Evolutionary conservation across 768 basidiomycete genomes (phyloP), one percentile per base, ranked within the genome.

Genomic region (Hortiboletus flavorubellus): DNA sequence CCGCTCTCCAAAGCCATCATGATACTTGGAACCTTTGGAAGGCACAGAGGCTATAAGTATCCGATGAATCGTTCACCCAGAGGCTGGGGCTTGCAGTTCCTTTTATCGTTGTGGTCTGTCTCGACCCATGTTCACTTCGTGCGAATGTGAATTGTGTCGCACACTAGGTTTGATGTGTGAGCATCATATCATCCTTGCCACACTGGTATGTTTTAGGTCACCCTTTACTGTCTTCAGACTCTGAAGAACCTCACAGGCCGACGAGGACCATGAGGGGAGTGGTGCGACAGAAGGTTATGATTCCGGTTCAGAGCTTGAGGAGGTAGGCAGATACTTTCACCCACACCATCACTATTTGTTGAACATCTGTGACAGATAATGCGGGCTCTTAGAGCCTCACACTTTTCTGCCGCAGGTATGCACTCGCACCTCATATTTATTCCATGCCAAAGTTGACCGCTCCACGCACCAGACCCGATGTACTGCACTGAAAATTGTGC

Each of bases 321-420:
- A 4, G 31, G 56, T 57, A 40, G 9, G 42, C 9, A 18, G 10
- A 39, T 11, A 5, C 3, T 45, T 43, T 2, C 5, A 23, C 8
- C 1, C 9, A 12, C 12, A 35, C 2, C 3, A 33, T 52, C 21
- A 0, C n/a, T 7, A 7, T 31, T 39, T 29, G 8, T 18, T 31
- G 5, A 44, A 33, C 2, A 21, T 15, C 34, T 37, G 9, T 8
- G 12, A 46, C 18, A 59, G 58, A 38, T 23, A 14, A 26, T 26
- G 4, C 26, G 4, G 5, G 5, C 3, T 5, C 3, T 26, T 3
- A 3, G 2, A 4, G 26, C 0, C 5, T 4, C 26, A 26, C 5
- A 26, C 26, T 26, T 26, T 5, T 5, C 26, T 5, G 5, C 26
- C 4, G 26, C 26, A 26, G 26, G 5, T 26, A 26, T 3, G 26